Evolutionary conservation across 306 rosid species (phyloP).

Genomic region (Cucurbita moschata): DNA sequence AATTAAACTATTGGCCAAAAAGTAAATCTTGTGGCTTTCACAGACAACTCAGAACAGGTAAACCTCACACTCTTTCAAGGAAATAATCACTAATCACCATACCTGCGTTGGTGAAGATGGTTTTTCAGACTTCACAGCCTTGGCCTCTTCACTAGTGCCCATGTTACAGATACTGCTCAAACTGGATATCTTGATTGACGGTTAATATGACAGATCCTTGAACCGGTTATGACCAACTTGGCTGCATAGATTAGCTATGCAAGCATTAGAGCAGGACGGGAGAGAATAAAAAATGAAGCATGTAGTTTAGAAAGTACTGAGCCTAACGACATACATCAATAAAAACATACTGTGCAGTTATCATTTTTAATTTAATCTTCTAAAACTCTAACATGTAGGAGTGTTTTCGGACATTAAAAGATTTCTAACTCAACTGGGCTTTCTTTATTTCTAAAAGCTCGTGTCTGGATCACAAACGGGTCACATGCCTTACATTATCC

Average conservation of each 20-base stretch:
- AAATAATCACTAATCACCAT: slow-evolving; percentile 16
- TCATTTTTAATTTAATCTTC: neutral
- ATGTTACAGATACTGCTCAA: slow-evolving; percentile 20
- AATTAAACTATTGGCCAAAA: neutral
- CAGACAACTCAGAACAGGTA: neutral
- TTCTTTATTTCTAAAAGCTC: neutral
- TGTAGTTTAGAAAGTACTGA: neutral
- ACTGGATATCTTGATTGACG: neutral
- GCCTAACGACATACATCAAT: neutral
- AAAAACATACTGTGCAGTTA: neutral
- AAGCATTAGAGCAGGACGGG: neutral
- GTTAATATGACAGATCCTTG: neutral
- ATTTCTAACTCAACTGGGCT: neutral
- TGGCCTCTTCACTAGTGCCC: slow-evolving; percentile 73
- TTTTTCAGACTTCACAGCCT: slow-evolving; percentile 44
- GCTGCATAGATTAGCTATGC: neutral
- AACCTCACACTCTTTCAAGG: neutral
- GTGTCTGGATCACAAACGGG: neutral
- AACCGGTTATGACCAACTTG: neutral
- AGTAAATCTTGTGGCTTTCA: neutral
- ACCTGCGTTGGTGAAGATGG: slow-evolving; percentile 59
- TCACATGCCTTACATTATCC: neutral
- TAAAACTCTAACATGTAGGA: neutral
- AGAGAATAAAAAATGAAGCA: neutral
- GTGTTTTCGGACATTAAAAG: neutral